Base-by-base conservation (phyloP, 495 filamentous ascomycete species). In the Penicillium crystallinum region DNA sequence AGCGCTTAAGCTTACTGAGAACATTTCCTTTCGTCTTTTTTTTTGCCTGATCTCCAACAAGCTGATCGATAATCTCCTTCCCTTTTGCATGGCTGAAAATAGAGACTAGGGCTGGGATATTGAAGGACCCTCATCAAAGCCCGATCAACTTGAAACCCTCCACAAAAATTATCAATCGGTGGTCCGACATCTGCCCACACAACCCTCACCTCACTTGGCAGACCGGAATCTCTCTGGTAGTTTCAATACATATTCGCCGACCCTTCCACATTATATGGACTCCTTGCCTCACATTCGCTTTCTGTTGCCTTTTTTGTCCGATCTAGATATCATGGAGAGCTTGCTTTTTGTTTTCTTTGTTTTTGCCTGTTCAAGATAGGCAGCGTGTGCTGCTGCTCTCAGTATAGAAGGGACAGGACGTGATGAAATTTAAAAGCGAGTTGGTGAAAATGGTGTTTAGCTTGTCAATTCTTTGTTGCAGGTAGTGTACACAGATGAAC, bases 291-390 rank as follows among this genome's bases (percentile, higher is more conserved):
- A 91, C 62, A 81, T 95, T 42, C 88, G 92, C 39, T 49, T 42
- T 55, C 44, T 37, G 37, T 22, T 45, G 21, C 81, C 6, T 80
- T 80, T 37, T 83, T 84, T 51, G 88, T 92, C 76, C 90, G 23
- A 76, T 77, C 48, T 90, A 87, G 70, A 81, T 95, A 57, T 35
- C 76, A 88, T 60, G 68, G 74, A 58, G 88, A 88, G 61, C 78
- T 87, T 46, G 77, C 75, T 52, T 46, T 34, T 53, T 51, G 50
- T 39, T 31, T 34, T 33, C 46, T 47, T 49, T 35, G 72, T 73
- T 58, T 81, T 82, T 49, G 87, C 88, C 15, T 73, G 77, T 52
- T 78, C 82, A 52, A 87, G 86, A 60, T 79, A 91, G 49, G 82
- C 53, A 82, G 85, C 19, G 78, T 89, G 46, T 19, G 35, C 36